phyloP scores from a whole-genome alignment of 495 filamentous ascomycete species.

The Aspergillus sclerotiicarbonarius region DNA sequence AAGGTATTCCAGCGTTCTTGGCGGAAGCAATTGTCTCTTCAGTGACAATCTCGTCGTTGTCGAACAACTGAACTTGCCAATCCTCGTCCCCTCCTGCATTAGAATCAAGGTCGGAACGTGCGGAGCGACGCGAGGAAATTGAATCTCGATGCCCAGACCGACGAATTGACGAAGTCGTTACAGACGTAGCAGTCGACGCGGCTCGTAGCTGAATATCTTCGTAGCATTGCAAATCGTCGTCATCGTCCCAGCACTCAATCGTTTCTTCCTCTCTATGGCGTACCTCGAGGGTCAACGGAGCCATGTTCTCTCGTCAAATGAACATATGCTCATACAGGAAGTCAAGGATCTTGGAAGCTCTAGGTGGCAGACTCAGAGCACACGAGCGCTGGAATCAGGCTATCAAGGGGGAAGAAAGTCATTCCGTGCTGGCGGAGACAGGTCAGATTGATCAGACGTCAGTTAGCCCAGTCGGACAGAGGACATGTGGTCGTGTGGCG shows the following conservation, averaged over 20 bases:
- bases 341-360: slow-evolving; percentile 7
- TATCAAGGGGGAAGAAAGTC: slow-evolving; percentile 27
- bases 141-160: slow-evolving; percentile 65
- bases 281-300: slow-evolving; percentile 55
- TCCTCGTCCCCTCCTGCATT: slow-evolving; percentile 74
- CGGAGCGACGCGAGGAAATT: slow-evolving; percentile 71
- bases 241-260: slow-evolving; percentile 88
- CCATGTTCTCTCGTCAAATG: slow-evolving; percentile 39
- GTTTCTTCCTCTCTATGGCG: slow-evolving; percentile 54
- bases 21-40: slow-evolving; percentile 83
- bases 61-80: slow-evolving; percentile 74
- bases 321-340: slow-evolving; percentile 2
- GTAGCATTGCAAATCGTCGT: slow-evolving; percentile 72
- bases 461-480: not conserved
- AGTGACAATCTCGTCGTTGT: slow-evolving; percentile 75
- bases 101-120: slow-evolving; percentile 77
- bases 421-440: slow-evolving; percentile 29
- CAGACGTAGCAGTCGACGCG: slow-evolving; percentile 58
- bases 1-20: slow-evolving; percentile 83
- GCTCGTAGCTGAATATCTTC: slow-evolving; percentile 68
- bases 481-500: too few species aligned
- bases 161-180: slow-evolving; percentile 49
- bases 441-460: not conserved
- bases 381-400: slow-evolving; percentile 24
- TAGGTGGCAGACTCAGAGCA: slow-evolving; percentile 24